phyloP scores from a whole-genome alignment of 2,329 filamentous ascomycete genomes.

The Hypomyces perniciosus region DNA sequence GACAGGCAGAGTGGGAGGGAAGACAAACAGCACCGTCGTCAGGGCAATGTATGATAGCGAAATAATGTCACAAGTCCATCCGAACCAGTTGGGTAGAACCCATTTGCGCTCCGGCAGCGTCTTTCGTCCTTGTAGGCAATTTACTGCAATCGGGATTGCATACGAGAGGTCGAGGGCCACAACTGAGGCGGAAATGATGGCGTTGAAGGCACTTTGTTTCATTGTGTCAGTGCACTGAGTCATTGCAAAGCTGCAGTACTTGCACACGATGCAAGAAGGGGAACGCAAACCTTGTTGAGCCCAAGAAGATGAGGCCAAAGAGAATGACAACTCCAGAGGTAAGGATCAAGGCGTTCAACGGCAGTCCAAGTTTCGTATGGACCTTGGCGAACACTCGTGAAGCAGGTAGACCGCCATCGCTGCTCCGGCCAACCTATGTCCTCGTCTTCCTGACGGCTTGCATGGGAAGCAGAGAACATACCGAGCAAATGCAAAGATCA shows the following conservation, averaged over 20 bases:
- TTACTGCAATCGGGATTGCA: conserved; percentile 66
- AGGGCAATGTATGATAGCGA: conserved; percentile 59
- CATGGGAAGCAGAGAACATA: conserved; percentile 27
- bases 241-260: too few species aligned
- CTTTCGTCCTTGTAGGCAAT: conserved; percentile 56
- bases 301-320: conserved; percentile 65
- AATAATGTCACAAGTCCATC: conserved; percentile 30
- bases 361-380: conserved; percentile 55
- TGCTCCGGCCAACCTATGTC: background rate
- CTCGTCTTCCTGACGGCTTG: too few species aligned
- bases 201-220: conserved; percentile 54
- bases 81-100: conserved; percentile 27
- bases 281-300: conserved; percentile 37
- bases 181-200: conserved; percentile 64
- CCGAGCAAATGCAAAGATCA: conserved; percentile 59
- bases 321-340: conserved; percentile 56
- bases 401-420: conserved; percentile 59
- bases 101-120: conserved; percentile 51
- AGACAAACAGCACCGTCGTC: conserved; percentile 66
- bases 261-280: too few species aligned
- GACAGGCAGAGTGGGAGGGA: conserved; percentile 60
- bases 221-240: too few species aligned
- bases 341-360: conserved; percentile 59
- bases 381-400: conserved; percentile 55
- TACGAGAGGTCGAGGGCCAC: conserved; percentile 68